Evolutionary conservation across 2,329 filamentous ascomycete species (phyloP), one percentile per base, ranked within the genome.

Genomic region (Xylaria digitata): DNA sequence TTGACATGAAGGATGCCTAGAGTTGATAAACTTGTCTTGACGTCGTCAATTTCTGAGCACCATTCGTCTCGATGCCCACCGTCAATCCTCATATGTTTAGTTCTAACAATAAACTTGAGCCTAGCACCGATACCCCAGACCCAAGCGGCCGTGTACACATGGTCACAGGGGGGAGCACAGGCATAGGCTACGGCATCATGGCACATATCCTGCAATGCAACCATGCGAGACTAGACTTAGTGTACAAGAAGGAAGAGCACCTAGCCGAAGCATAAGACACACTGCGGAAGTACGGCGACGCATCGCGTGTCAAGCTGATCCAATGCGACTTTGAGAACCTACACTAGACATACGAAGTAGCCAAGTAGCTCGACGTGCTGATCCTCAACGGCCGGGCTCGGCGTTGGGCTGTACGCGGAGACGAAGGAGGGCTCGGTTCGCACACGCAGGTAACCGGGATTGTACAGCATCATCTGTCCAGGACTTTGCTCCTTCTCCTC

Each of bases 201-300:
- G 82, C 84, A 7, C 84, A 86, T 67, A 75, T 86, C n/a, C 80
- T 86, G 3, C 81, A 85, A 70, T 82, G 85, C 72, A 82, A 82
- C 52, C 76, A 81, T 1, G 74, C 76, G 3, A 83, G 80, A 64
- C 79, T 86, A 53, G 83, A 83, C 65, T 76, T 86, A 2, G 77
- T 86, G 3, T 82, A 82, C 19, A 82, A 82, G 66, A 84, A 85
- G 53, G 80, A 83, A 70, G 75, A 84, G 23, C 82, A 85, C 71
- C 78, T 82, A n/a, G 71, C 78, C 19, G 80, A 83, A 63, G 82
- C 83, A 0, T 73, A 81, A 50, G 75, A 81, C 58, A 78, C 77
- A 2, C 75, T 85, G 1, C 73, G 77, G 64, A 76, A 79, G 42
- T 84, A 79, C 67, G 82, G 84, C 50, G 82, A 86, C 61, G 70